Evolutionary conservation across 805 yeast species (phyloP).

Genomic region (Kluyveromyces siamensis): DNA sequence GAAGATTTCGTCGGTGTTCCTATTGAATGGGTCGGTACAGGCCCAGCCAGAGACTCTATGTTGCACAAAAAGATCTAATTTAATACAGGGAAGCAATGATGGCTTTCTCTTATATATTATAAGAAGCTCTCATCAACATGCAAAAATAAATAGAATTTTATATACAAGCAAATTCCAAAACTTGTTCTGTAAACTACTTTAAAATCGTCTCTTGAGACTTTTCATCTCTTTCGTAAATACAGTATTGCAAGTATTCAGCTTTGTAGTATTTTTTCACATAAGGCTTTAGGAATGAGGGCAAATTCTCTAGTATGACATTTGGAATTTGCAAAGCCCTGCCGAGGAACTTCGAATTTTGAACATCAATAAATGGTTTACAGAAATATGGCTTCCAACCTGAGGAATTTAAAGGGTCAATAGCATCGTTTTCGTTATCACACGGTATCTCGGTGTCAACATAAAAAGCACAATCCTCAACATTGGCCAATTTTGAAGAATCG

Average conservation of each 20-base stretch:
- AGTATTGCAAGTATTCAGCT: conserved; percentile 42
- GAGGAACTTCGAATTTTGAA: conserved; percentile 43
- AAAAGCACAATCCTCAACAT: conserved; percentile 51
- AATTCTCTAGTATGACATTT: conserved; percentile 24
- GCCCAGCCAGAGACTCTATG: conserved; percentile 95
- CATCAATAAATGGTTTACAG: conserved; percentile 45
- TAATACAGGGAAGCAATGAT: neutral
- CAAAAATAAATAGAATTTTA: neutral
- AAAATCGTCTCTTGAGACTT: neutral
- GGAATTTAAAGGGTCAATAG: conserved; percentile 22
- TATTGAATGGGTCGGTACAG: conserved; percentile 96
- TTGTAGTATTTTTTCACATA: conserved; percentile 19
- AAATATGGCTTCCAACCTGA: conserved; percentile 39
- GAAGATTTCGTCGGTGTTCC: conserved; percentile 81
- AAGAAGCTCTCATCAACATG: neutral
- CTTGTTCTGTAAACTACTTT: neutral
- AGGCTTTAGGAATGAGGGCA: conserved; percentile 7
- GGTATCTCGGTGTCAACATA: conserved; percentile 54
- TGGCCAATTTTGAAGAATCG: conserved; percentile 47
- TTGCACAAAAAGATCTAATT: conserved; percentile 40
- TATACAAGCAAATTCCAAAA: neutral
- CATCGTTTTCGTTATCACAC: conserved; percentile 37
- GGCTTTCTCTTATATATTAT: neutral
- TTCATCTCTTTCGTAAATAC: conserved; percentile 30
- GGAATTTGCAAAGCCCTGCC: conserved; percentile 51